These are phyloP conservation scores for Hypoxylon sp. DNA, from an alignment of 2,329 filamentous ascomycete species.

Conservation along the genomic window DNA sequence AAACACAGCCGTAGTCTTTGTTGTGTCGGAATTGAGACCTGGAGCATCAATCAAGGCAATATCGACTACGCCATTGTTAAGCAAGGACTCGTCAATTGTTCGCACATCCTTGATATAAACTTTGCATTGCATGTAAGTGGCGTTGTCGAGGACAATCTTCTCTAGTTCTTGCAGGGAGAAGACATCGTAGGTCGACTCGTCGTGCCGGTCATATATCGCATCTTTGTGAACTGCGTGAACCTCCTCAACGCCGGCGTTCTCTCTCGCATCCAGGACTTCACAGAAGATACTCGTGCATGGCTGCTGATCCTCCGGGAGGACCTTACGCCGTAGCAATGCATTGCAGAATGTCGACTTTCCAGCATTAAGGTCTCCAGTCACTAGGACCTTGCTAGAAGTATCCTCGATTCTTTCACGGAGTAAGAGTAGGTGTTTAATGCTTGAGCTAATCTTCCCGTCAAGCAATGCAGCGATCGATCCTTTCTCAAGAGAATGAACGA, in stretches of 20 bases:
- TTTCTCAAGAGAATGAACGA: constrained; percentile 96
- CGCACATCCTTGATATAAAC: constrained; percentile 94
- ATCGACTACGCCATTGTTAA: constrained; percentile 98
- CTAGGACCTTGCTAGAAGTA: constrained; percentile 94
- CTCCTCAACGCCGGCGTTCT: constrained; percentile 92
- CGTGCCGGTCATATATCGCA: constrained; percentile 82
- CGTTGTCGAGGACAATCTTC: constrained; percentile 89
- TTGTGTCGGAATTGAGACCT: constrained; percentile 93
- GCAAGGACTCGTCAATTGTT: constrained; percentile 88
- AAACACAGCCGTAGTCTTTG: constrained; percentile 97
- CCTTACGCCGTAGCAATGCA: constrained; percentile 90
- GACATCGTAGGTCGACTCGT: constrained; percentile 94
- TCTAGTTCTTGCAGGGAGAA: constrained; percentile 84
- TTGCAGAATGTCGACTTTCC: constrained; percentile 99
- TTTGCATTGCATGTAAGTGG: constrained; percentile 93
- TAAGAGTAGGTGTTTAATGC: constrained; percentile 88
- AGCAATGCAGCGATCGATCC: constrained; percentile 88
- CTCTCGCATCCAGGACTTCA: constrained; percentile 91
- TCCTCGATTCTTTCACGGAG: constrained; percentile 96
- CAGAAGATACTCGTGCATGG: constrained; percentile 99
- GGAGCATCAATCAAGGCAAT: constrained; percentile 98
- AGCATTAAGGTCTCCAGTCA: constrained; percentile 96
- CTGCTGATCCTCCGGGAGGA: constrained; percentile 96
- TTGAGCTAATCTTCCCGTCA: constrained; percentile 94
- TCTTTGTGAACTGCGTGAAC: constrained; percentile 95